Conservation (phyloP, 306 rosid genomes). For the Morella rubra region DNA sequence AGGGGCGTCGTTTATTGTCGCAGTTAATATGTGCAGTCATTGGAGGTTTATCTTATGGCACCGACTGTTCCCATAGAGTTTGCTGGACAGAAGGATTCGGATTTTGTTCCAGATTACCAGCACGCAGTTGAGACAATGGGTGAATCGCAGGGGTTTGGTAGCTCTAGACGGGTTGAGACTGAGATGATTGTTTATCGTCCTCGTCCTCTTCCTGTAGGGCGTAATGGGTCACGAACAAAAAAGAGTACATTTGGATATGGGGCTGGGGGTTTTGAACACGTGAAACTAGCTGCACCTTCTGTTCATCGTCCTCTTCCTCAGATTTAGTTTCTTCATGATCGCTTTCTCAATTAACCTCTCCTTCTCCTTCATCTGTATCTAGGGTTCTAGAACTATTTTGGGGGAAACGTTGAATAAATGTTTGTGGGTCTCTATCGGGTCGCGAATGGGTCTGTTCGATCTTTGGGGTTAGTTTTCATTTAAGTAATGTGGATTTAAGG, state of each 20-base stretch:
- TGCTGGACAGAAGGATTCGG: conserved; percentile 76
- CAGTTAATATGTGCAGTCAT: conserved; percentile 70
- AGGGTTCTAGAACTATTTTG: no score
- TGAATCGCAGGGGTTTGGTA: conserved; percentile 87
- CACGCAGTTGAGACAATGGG: conserved; percentile 87
- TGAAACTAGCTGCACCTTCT: conserved; percentile 38
- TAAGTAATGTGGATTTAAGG: no score
- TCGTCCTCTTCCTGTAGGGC: conserved; percentile 42
- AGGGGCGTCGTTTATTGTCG: conserved; percentile 34
- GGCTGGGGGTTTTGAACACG: conserved; percentile 30
- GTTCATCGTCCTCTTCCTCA: no score
- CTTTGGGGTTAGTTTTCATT: no score
- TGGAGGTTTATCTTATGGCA: conserved; percentile 72
- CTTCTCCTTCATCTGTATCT: no score
- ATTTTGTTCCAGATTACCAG: conserved; percentile 79
- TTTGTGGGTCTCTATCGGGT: no score
- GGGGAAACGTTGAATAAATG: no score
- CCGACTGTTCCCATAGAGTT: conserved; percentile 93
- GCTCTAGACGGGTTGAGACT: conserved; percentile 64
- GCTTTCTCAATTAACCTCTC: no score
- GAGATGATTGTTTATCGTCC: conserved; percentile 41
- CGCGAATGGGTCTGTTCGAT: no score
- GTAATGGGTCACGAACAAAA: conserved; percentile 56
- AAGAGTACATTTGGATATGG: conserved; percentile 32
- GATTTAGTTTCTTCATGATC: no score